Evolutionary conservation across 2,329 filamentous ascomycete species (phyloP), one percentile per base, ranked within the genome.

Genomic region (Colletotrichum musae): DNA sequence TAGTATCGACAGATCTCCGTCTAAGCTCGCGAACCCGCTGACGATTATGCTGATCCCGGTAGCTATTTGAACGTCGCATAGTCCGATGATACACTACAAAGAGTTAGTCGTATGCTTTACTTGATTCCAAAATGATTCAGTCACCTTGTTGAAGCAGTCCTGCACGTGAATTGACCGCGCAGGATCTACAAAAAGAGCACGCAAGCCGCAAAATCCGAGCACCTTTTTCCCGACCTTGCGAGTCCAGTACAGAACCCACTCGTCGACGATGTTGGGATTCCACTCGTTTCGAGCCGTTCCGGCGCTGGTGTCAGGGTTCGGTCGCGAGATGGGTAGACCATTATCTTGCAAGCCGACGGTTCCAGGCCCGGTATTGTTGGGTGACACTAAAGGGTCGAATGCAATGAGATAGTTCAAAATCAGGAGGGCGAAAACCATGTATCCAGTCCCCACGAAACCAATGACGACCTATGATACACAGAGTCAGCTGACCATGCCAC

Each of bases 41-140:
- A 75, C 50, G 1, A 79, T 71, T 15, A 80, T 75, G 1, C 74
- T 73, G 2, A 79, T 32, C 0, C 77, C 75, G 2, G 77, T 80
- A 6, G 80, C 58, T 6, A 79, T 68, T 58, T 80, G 79, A 2
- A 74, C 43, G 28, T 80, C 78, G 52, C 57, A 60, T 21, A 43
- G 43, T 6, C 1, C 6, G 16, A 21, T 2, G 10, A 63, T 26
- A 4, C 26, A 28, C 52, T 63, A 7, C 5, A 2, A 12, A 12
- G 5, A 5, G 32, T 6, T 24, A 15, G 13, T 18, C 18, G n/a
- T 1, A 12, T 18, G 18, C 2, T 18, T 16, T 47, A 6, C 7
- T 9, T 32, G 28, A 32, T 4, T 47, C 15, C 43, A 9, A 1
- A 7, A 32, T 28, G 16, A 26, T 21, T 32, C 4, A 28, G 18